Base-by-base conservation (phyloP, 129 eudicot genomes). In the Apium graveolens region DNA sequence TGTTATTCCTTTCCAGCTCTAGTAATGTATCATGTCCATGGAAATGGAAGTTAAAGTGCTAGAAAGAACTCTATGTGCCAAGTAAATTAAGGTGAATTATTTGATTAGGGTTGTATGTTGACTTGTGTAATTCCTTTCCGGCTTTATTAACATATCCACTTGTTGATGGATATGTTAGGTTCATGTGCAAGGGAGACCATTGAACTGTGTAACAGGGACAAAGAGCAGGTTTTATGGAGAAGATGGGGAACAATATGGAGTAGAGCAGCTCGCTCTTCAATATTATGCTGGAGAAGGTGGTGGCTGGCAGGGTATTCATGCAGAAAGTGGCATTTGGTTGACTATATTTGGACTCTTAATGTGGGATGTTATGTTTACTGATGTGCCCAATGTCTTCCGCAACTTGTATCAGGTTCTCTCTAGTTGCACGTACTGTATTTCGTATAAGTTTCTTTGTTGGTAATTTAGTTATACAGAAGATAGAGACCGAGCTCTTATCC, bases 241-340 rank as follows among this genome's bases (percentile, higher is more conserved):
- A 90, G 96, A 94, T 85, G 98, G 96, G 63, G 96, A 91, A 76
- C 98, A 87, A 76, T 91, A 93, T 82, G 98, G 98, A 78, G 98
- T 94, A 5, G 98, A 94, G 84, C 79, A 94, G 81, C 93, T 94
- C 73, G 98, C 98, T 10, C 76, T 94, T 29, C 93, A 94, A 81
- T 91, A 91, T 82, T 94, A 94, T 84, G 98, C 96, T 24, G 91
- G 93, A 80, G 93, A 94, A 83, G 98, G 92, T n/a, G 97, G 98
- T 78, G 85, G 84, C 51, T 94, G 98, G 98, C 89, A 91, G 60
- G 97, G 97, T 77, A 88, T 94, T 74, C 98, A 94, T 83, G 81
- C 98, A 34, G 98, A 94, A 83, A 90, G 94, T 72, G 98, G 98
- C 46, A 88, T 94, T 78, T 94, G 98, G 98, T 78, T 89, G 48